Evolutionary conservation across 768 basidiomycete genomes (phyloP), one percentile per base, ranked within the genome.

Genomic region (Boletellus sp.): DNA sequence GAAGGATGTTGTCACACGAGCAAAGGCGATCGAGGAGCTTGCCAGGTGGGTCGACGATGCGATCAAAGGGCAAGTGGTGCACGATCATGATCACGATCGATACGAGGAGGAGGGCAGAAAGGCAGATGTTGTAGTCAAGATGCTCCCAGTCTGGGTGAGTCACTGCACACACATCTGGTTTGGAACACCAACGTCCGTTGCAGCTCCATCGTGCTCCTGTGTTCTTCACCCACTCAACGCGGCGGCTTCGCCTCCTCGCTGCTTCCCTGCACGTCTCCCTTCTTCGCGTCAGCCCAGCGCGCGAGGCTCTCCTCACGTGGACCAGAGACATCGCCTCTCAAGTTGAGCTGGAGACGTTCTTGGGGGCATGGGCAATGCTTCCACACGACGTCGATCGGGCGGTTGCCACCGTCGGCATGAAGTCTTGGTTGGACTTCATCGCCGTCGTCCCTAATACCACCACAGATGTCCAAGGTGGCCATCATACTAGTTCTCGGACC

Each of bases 121-220:
- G 48, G 20, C 42, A 19, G 53, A 35, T 12, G 61, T 69, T 16
- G 56, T 78, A 56, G 74, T 79, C 20, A 74, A 83, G 48, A 87
- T 85, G 74, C 59, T 94, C 28, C 92, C 92, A 4, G 92, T 95
- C 48, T 98, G 94, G 94, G 94, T 95, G 64, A 59, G 90, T 57
- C 31, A 44, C 38, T 4, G n/a, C n/a, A 28, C 7, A 36, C 40
- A 12, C 24, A 20, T 42, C 47, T 35, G 36, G 45, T 52, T 17
- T 48, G 42, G 16, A 20, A 35, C 40, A 34, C 31, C 41, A 37
- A 63, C 19, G 20, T 42, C 26, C 11, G 33, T 40, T 47, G 39
- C 51, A 95, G 94, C 71, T 92, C 31, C 90, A 96, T 67, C 92
- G 95, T 67, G 70, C 88, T n/a, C 84, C 94, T 0, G 74, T 85